phyloP scores from a whole-genome alignment of 2,329 filamentous ascomycete genomes.

The Fusarium sp. region DNA sequence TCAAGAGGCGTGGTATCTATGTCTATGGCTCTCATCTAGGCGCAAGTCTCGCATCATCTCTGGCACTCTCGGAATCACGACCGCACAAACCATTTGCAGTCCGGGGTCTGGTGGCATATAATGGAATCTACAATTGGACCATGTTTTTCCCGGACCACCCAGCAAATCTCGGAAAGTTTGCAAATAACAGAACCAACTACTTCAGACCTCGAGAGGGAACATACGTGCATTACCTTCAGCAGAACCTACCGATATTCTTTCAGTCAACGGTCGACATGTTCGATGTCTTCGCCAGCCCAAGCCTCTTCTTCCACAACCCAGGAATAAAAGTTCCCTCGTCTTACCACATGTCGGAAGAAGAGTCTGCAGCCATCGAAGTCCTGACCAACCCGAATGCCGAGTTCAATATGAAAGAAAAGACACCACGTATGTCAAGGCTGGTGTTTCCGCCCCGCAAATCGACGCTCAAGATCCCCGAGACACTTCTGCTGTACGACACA shows the following conservation, averaged over 20 bases:
- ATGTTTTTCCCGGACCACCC: slow-evolving; percentile 66
- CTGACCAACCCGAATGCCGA: slow-evolving; percentile 36
- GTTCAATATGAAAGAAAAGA: slow-evolving; percentile 26
- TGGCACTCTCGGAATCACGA: slow-evolving; percentile 67
- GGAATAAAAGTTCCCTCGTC: slow-evolving; percentile 58
- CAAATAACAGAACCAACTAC: slow-evolving; percentile 26
- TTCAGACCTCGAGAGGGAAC: slow-evolving; percentile 44
- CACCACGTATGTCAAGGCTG: slow-evolving; percentile 55
- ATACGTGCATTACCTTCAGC: slow-evolving; percentile 51
- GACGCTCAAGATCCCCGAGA: slow-evolving; percentile 60
- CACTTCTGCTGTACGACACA: slow-evolving; percentile 59
- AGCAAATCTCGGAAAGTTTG: slow-evolving; percentile 49
- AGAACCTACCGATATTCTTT: slow-evolving; percentile 58
- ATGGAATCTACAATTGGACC: slow-evolving; percentile 74
- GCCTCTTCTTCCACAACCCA: slow-evolving; percentile 67
- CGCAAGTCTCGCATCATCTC: slow-evolving; percentile 64
- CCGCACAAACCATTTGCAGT: slow-evolving; percentile 57
- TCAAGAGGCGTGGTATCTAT: slow-evolving; percentile 51
- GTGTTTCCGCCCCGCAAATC: slow-evolving; percentile 61
- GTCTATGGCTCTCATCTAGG: slow-evolving; percentile 69
- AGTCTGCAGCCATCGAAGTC: slow-evolving; percentile 41
- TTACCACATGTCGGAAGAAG: slow-evolving; percentile 52
- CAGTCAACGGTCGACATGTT: slow-evolving; percentile 60
- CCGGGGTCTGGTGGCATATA: slow-evolving; percentile 65
- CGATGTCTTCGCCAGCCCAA: slow-evolving; percentile 68